These are phyloP conservation scores for Poronia punctata DNA, from an alignment of 495 filamentous ascomycete genomes.

Conservation along the genomic window DNA sequence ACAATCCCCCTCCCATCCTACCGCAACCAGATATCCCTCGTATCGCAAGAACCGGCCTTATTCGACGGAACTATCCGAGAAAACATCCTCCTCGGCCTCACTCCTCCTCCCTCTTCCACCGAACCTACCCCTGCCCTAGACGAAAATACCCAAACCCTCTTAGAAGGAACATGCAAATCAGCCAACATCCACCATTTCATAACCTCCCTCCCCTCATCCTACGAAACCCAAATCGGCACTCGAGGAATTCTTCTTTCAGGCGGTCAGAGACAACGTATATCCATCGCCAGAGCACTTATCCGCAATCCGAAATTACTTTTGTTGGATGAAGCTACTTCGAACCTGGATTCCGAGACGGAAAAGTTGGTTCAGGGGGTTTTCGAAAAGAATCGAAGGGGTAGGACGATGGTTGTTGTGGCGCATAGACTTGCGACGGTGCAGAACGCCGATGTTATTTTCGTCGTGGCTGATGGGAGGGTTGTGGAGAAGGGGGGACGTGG, in stretches of 20 bases:
- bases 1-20: constrained; percentile 45
- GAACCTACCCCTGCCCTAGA: too few relatives aligned
- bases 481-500: constrained; percentile 48
- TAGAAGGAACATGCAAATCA: too few relatives aligned
- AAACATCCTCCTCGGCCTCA: constrained; percentile 53
- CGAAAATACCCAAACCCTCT: too few relatives aligned
- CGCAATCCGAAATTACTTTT: constrained; percentile 66
- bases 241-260: constrained; percentile 64
- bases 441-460: constrained; percentile 52
- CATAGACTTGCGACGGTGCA: constrained; percentile 53
- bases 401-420: constrained; percentile 74
- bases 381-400: constrained; percentile 52
- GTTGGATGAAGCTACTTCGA: constrained; percentile 75
- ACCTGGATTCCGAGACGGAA: constrained; percentile 70
- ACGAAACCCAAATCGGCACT: constrained; percentile 56
- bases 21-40: constrained; percentile 46
- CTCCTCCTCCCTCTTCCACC: too few relatives aligned
- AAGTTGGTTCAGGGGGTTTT: constrained; percentile 65
- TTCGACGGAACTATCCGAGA: constrained; percentile 56
- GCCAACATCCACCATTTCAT: constrained; percentile 56
- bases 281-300: constrained; percentile 70
- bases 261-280: constrained; percentile 70
- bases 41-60: constrained; percentile 52
- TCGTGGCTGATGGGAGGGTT: constrained; percentile 47
- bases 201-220: constrained; percentile 49